Conservation (phyloP, 2,329 filamentous ascomycete genomes). For the Pyrenophora teres region DNA sequence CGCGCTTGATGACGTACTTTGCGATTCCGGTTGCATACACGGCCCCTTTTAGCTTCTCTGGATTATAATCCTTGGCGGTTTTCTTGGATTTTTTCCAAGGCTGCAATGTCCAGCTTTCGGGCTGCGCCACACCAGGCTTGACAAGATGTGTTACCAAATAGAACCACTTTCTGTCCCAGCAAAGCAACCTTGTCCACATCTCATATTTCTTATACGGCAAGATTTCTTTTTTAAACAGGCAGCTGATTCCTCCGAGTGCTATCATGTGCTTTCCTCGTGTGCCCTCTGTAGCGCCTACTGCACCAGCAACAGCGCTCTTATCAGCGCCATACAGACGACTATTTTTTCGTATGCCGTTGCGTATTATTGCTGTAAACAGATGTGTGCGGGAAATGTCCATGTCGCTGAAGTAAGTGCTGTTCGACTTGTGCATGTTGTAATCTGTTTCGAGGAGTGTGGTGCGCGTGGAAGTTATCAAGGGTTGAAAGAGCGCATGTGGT, state of each 20-base stretch:
- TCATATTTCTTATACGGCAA: conserved; percentile 52
- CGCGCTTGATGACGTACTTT: conserved; percentile 58
- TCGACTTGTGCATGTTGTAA: conserved; percentile 83
- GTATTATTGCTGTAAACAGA: conserved; percentile 65
- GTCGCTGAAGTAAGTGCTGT: conserved; percentile 85
- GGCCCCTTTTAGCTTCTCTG: conserved; percentile 47
- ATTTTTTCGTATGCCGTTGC: conserved; percentile 50
- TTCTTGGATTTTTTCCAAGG: conserved; percentile 49
- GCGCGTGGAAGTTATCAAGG: conserved; percentile 68
- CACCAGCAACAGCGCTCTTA: conserved; percentile 21
- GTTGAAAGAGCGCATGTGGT: conserved; percentile 72
- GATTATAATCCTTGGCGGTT: conserved; percentile 28
- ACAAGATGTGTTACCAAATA: conserved; percentile 56
- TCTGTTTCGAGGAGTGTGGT: conserved; percentile 78
- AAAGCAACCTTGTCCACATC: conserved; percentile 54
- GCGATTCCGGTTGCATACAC: conserved; percentile 57
- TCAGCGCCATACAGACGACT: conserved; percentile 27
- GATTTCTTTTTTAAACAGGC: conserved; percentile 55
- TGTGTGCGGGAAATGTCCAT: conserved; percentile 83
- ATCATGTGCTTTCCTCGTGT: conserved; percentile 42
- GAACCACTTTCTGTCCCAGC: conserved; percentile 58
- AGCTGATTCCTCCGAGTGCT: conserved; percentile 54
- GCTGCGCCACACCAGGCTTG: conserved; percentile 50
- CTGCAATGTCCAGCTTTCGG: conserved; percentile 51
- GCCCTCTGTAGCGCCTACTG: conserved; percentile 23